Base-by-base conservation (phyloP, 768 basidiomycete species). In the Boletus subcaerulescens region DNA sequence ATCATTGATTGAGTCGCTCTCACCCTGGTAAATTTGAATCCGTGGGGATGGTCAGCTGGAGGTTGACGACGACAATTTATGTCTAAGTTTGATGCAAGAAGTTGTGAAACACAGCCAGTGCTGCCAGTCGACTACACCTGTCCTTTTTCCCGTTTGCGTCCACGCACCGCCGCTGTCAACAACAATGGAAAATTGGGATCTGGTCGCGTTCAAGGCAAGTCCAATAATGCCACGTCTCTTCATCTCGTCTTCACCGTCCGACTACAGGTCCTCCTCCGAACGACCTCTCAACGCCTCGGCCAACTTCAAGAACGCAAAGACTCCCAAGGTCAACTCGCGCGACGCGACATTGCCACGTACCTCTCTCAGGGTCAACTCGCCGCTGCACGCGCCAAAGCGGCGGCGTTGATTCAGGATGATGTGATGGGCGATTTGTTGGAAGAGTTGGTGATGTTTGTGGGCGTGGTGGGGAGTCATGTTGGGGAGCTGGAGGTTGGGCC, bases 281-380 rank as follows among this genome's bases (percentile, higher is more conserved):
- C 80, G 24, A 79, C 87, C 9, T 80, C 81, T 44, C 84, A 87
- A 58, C 77, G 78, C 48, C 75, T 91, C 29, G 84, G 84, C 18
- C 87, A 90, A 60, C 66, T 88, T 17, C 86, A 88, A 64, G 82
- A 84, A 57, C 82, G 81, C 68, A 81, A 85, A 55, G 86, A 89
- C 59, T 81, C 86, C 6, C 77, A 84, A 63, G 79, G 77, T 3
- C 78, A 77, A 35, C 81, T 88, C 42, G 81, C 79, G 18, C 78
- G 86, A 60, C 77, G 77, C 58, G 87, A 90, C 66, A 85, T 91
- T 54, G 82, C 86, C 6, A 84, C 80, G 13, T 70, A 86, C 17
- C 74, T 91, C 40, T 78, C 80, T 48, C 81, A 85, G 58, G 79
- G 80, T 38, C 81, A 86, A 50, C 71, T 86, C 49, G 74, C 73